Percentiles rank a stretch among this genome's conserved stretches.
Evolutionary conservation across 352 stramenopile genomes (phyloP).

Genomic region (Globisporangium irregulare): DNA sequence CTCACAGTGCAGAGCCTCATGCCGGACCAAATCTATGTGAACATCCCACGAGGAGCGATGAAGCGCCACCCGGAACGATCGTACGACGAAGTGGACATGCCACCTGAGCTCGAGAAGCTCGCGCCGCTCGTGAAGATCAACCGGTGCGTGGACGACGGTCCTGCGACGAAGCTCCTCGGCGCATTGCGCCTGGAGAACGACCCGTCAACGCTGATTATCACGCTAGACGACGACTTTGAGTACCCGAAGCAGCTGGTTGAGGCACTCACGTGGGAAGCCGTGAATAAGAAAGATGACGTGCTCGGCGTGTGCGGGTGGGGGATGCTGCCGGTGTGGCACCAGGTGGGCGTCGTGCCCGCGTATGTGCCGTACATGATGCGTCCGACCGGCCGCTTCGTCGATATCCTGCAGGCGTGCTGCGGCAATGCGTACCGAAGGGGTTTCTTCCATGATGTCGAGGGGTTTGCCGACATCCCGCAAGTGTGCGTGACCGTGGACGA

Average conservation of each 20-base stretch:
- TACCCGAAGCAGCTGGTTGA: slow-evolving; percentile 64
- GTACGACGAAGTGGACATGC: slow-evolving; percentile 70
- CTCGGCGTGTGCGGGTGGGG: slow-evolving; percentile 79
- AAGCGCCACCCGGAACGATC: slow-evolving; percentile 71
- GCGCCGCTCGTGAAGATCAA: slow-evolving; percentile 59
- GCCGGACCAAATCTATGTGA: slow-evolving; percentile 79
- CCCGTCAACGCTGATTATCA: slow-evolving; percentile 68
- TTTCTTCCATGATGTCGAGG: slow-evolving; percentile 72
- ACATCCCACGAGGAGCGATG: slow-evolving; percentile 68
- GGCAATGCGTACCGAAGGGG: slow-evolving; percentile 71
- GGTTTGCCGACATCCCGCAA: slow-evolving; percentile 57
- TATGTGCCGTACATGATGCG: slow-evolving; percentile 86
- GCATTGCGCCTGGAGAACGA: slow-evolving; percentile 61
- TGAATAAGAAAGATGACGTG: slow-evolving; percentile 50
- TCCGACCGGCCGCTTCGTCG: slow-evolving; percentile 61
- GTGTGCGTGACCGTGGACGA: slow-evolving; percentile 82
- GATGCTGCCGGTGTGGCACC: slow-evolving; percentile 70
- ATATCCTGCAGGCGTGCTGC: slow-evolving; percentile 72
- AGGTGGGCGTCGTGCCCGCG: slow-evolving; percentile 70
- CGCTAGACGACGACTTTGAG: slow-evolving; percentile 81
- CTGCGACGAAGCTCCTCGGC: slow-evolving; percentile 71
- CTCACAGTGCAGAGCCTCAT: slow-evolving; percentile 52
- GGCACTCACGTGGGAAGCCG: slow-evolving; percentile 65
- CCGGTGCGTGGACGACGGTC: slow-evolving; percentile 78
- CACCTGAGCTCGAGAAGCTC: slow-evolving; percentile 38